Evolutionary conservation across 1,284 basidiomycete species (phyloP).

Genomic region (Pyrrhoderma lamaoense): DNA sequence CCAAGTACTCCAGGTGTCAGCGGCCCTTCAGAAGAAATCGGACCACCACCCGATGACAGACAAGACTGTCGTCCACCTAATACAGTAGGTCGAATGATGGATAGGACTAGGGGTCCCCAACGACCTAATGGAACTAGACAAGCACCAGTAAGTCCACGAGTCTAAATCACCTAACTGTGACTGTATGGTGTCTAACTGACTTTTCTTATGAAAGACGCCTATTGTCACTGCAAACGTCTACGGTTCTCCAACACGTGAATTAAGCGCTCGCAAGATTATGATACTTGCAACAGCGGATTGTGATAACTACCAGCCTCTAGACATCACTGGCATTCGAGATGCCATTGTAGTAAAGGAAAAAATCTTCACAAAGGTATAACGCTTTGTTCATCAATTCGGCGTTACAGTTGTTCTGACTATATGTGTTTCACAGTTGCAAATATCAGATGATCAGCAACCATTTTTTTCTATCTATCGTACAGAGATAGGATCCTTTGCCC

Average conservation of each 20-base stretch:
- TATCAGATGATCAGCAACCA: slow-evolving; percentile 74
- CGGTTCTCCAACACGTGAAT: slow-evolving; percentile 19
- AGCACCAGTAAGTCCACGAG: slow-evolving; percentile 10
- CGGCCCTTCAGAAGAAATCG: slow-evolving; percentile 33
- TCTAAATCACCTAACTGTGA: background rate
- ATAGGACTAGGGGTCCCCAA: slow-evolving; percentile 11
- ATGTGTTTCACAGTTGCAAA: slow-evolving; percentile 54
- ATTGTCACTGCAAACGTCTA: slow-evolving; percentile 14
- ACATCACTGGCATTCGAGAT: slow-evolving; percentile 64
- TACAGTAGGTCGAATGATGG: slow-evolving; percentile 12
- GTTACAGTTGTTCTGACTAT: background rate
- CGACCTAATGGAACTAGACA: slow-evolving; percentile 2
- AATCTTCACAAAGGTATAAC: slow-evolving; percentile 73
- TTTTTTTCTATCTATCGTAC: slow-evolving; percentile 80
- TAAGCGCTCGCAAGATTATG: slow-evolving; percentile 38
- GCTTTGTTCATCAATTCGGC: slow-evolving; percentile 15
- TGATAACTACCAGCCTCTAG: slow-evolving; percentile 72
- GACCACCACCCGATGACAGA: slow-evolving; percentile 30
- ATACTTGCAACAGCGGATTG: slow-evolving; percentile 79
- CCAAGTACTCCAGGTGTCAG: slow-evolving; percentile 55
- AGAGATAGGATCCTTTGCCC: slow-evolving; percentile 70
- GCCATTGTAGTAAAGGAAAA: slow-evolving; percentile 75
- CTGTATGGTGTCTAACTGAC: background rate
- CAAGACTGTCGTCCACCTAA: slow-evolving; percentile 16
- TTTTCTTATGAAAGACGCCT: slow-evolving; percentile 14